Percentiles rank a stretch among this genome's conserved stretches.
phyloP scores from a whole-genome alignment of 2,329 filamentous ascomycete species.

The Stemphylium vesicarium region DNA sequence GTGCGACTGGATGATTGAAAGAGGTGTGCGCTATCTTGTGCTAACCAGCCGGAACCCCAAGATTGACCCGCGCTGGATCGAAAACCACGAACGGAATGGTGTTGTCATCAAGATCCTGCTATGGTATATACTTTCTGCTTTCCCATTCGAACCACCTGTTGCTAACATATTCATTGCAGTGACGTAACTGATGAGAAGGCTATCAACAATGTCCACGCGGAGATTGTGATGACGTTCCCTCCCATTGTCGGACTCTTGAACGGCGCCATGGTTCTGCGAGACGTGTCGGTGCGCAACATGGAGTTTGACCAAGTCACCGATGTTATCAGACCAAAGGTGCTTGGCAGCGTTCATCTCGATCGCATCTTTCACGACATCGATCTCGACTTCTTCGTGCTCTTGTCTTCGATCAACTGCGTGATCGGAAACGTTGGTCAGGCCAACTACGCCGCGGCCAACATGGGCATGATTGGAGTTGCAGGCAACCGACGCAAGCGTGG shows the following conservation, averaged over 20 bases:
- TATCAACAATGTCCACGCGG: neutral
- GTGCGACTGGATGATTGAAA: constrained; percentile 22
- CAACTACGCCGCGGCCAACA: constrained; percentile 56
- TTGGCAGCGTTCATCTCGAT: constrained; percentile 27
- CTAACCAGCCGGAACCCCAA: constrained; percentile 25
- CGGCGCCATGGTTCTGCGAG: constrained; percentile 21
- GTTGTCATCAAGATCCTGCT: constrained; percentile 4
- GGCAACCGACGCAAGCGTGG: constrained; percentile 47
- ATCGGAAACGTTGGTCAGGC: constrained; percentile 49
- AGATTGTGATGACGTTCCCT: constrained; percentile 3
- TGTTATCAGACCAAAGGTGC: constrained; percentile 18
- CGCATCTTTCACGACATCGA: neutral
- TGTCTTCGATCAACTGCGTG: constrained; percentile 29
- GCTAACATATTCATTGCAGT: neutral
- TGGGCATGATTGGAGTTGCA: constrained; percentile 48
- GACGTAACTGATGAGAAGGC: constrained; percentile 10
- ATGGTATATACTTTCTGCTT: constrained; percentile 9
- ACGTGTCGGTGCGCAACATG: constrained; percentile 18
- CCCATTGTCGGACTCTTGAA: constrained; percentile 22
- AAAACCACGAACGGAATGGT: neutral
- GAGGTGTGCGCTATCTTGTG: constrained; percentile 22
- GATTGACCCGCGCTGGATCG: constrained; percentile 20
- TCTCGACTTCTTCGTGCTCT: constrained; percentile 39
- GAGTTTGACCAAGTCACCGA: constrained; percentile 6
- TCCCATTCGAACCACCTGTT: constrained; percentile 1